Percentiles rank a stretch among this genome's conserved stretches.
These are phyloP conservation scores for Sarcomyxa edulis DNA, from an alignment of 768 basidiomycete genomes.

Conservation along the genomic window DNA sequence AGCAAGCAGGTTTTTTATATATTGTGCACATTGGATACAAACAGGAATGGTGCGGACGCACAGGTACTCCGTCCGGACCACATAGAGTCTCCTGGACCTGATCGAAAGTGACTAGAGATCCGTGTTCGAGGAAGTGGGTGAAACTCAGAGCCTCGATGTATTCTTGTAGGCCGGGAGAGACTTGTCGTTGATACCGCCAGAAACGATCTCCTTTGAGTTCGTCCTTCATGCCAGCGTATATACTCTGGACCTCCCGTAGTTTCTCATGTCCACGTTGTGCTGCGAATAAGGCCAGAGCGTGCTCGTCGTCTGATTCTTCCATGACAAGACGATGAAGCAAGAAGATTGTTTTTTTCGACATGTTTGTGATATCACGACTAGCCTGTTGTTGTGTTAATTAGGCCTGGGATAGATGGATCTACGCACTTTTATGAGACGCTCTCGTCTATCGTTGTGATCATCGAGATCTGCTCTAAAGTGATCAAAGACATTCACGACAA, in stretches of 20 bases:
- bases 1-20: slow-evolving; percentile 1
- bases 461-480: slow-evolving; percentile 71
- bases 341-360: slow-evolving; percentile 93
- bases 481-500: slow-evolving; percentile 40
- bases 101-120: slow-evolving; percentile 58
- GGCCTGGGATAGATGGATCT: neutral
- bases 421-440: slow-evolving; percentile 82
- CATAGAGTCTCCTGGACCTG: slow-evolving; percentile 64
- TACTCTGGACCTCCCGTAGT: slow-evolving; percentile 56
- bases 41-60: slow-evolving; percentile 30
- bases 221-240: slow-evolving; percentile 56
- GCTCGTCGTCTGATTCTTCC: slow-evolving; percentile 28
- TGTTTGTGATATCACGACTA: slow-evolving; percentile 83
- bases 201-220: slow-evolving; percentile 67
- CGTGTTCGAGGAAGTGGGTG: slow-evolving; percentile 74
- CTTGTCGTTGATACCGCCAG: slow-evolving; percentile 72
- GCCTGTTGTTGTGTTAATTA: slow-evolving; percentile 34
- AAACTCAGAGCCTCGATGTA: slow-evolving; percentile 94
- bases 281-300: slow-evolving; percentile 32
- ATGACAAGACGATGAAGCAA: slow-evolving; percentile 70
- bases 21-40: neutral
- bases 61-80: slow-evolving; percentile 57
- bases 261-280: slow-evolving; percentile 51
- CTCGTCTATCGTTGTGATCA: slow-evolving; percentile 80
- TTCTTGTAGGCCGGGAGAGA: slow-evolving; percentile 86